phyloP scores from a whole-genome alignment of 208 protist species.

The Leptomonas seymouri region DNA sequence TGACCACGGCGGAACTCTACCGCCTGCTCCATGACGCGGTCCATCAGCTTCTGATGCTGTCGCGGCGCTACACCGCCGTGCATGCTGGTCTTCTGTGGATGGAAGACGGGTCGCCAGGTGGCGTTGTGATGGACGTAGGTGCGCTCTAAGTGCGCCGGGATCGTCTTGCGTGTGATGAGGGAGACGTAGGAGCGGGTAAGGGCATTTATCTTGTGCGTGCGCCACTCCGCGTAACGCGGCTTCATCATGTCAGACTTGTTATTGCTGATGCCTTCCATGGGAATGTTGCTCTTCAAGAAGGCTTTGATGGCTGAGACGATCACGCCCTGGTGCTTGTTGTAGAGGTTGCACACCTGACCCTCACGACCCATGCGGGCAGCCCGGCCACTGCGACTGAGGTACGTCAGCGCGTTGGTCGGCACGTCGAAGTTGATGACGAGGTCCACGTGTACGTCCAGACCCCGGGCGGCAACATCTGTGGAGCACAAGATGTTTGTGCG shows the following conservation, averaged over 20 bases:
- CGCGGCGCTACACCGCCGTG: constrained; percentile 70
- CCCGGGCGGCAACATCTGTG: constrained; percentile 88
- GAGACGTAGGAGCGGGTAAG: constrained; percentile 80
- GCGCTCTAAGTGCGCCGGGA: constrained; percentile 78
- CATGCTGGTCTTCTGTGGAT: constrained; percentile 52
- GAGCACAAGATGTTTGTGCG: constrained; percentile 90
- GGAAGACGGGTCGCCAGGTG: constrained; percentile 80
- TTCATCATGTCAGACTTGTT: constrained; percentile 59
- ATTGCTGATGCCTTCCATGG: constrained; percentile 76
- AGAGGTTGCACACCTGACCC: constrained; percentile 73
- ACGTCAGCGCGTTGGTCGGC: constrained; percentile 77
- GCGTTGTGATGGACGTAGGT: constrained; percentile 86
- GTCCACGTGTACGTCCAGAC: constrained; percentile 86
- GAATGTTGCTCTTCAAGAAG: constrained; percentile 53
- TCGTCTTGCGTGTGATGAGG: constrained; percentile 81
- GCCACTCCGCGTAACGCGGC: constrained; percentile 84
- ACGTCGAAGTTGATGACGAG: constrained; percentile 88
- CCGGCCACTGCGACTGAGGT: constrained; percentile 75
- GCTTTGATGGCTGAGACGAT: constrained; percentile 69
- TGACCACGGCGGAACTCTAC: constrained; percentile 67
- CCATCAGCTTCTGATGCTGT: constrained; percentile 83
- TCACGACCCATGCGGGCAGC: constrained; percentile 76
- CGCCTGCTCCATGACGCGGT: constrained; percentile 61
- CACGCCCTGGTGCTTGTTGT: constrained; percentile 78
- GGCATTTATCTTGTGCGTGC: constrained; percentile 76